These are phyloP conservation scores for Haberlea rhodopensis DNA, from an alignment of 257 asterid species.

Conservation along the genomic window DNA sequence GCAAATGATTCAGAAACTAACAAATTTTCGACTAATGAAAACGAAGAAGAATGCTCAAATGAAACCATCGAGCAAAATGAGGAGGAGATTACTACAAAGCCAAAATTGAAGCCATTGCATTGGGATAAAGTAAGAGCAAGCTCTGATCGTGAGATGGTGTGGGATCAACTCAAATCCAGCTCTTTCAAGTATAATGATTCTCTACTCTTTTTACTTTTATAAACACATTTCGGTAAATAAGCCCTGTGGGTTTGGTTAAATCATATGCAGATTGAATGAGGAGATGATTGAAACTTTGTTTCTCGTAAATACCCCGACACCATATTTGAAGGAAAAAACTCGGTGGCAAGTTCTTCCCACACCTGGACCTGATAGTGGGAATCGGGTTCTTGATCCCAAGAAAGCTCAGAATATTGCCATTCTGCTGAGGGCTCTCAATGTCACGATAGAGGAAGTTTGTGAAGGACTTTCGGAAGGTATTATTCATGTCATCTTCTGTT, in stretches of 20 bases:
- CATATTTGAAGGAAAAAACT: constrained; percentile 51
- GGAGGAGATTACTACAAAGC: constrained; percentile 53
- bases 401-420: constrained; percentile 92
- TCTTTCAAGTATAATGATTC: constrained; percentile 62
- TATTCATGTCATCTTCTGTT: neutral
- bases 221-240: constrained; percentile 3
- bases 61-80: constrained; percentile 38
- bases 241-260: constrained; percentile 13
- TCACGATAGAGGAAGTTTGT: constrained; percentile 93
- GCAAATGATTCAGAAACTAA: constrained; percentile 30
- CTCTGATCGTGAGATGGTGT: constrained; percentile 93
- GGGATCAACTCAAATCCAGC: constrained; percentile 96
- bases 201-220: constrained; percentile 6
- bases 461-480: constrained; percentile 91
- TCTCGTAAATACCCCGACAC: constrained; percentile 59
- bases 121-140: constrained; percentile 99
- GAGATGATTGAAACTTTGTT: constrained; percentile 97
- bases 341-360: constrained; percentile 64
- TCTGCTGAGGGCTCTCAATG: constrained; percentile 79
- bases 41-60: constrained; percentile 18
- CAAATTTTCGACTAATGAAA: constrained; percentile 23
- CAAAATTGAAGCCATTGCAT: constrained; percentile 88
- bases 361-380: constrained; percentile 49
- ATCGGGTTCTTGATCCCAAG: constrained; percentile 84
- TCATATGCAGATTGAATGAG: constrained; percentile 72